phyloP scores from a whole-genome alignment of 192 early-diverging fungal species.

The Coemansia furcata region DNA sequence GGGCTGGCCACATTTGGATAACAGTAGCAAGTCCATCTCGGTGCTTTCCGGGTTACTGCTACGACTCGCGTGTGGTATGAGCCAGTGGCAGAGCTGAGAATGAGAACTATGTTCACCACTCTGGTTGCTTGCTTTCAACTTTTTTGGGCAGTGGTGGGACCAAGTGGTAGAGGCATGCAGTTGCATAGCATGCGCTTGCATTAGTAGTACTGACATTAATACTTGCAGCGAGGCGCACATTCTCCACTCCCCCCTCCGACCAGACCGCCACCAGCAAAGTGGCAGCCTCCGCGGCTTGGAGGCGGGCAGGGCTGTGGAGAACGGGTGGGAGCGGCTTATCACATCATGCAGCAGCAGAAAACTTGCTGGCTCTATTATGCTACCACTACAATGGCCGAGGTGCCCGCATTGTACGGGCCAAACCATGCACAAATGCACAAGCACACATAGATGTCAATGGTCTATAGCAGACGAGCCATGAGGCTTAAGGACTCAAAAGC shows the following conservation, averaged over 20 bases:
- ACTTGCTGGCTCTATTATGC: not conserved
- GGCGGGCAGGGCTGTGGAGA: constrained; percentile 1
- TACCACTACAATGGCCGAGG: not conserved
- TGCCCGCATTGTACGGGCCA: not conserved
- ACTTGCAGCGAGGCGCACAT: not conserved
- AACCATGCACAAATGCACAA: not conserved
- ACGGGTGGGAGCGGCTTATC: not conserved
- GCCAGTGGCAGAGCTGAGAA: not conserved
- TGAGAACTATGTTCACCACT: not conserved
- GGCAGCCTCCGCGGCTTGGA: not conserved
- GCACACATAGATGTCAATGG: not conserved
- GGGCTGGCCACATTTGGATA: not conserved
- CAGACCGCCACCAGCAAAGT: not conserved
- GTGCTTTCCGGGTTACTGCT: constrained; percentile 2
- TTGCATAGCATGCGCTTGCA: not conserved
- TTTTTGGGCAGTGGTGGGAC: not conserved
- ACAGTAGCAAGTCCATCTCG: not conserved
- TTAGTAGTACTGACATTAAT: not conserved
- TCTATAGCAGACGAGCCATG: not conserved
- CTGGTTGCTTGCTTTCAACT: not conserved
- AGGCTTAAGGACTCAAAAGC: not conserved
- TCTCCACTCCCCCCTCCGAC: not conserved
- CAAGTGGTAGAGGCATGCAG: not conserved
- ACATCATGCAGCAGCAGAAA: not conserved
- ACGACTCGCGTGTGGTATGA: not conserved